These are phyloP conservation scores for Chenopodium album DNA, from an alignment of 148 eudicot species.

Conservation along the genomic window DNA sequence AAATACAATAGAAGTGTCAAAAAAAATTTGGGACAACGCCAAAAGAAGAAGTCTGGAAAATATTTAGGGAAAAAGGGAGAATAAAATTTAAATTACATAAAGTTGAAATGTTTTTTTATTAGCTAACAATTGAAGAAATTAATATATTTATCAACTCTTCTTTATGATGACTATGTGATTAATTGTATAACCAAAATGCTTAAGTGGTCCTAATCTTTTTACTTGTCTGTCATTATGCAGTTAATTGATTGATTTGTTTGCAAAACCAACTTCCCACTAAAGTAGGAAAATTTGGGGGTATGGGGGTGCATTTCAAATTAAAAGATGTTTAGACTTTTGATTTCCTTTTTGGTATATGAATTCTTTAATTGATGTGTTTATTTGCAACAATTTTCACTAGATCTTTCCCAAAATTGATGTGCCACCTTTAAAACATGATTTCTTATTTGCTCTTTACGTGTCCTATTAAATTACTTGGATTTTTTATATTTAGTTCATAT, in stretches of 20 bases:
- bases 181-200: slow-evolving; percentile 3
- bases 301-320: background rate
- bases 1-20: too few relatives aligned
- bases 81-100: background rate
- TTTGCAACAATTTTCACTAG: background rate
- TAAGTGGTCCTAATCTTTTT: background rate
- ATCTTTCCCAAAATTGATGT: slow-evolving; percentile 13
- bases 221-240: slow-evolving; percentile 13
- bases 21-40: too few relatives aligned
- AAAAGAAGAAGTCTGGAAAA: too few relatives aligned
- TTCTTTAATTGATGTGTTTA: slow-evolving; percentile 3
- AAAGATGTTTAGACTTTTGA: slow-evolving; percentile 2
- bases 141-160: slow-evolving; percentile 9
- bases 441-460: slow-evolving; percentile 5
- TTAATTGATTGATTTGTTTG: slow-evolving; percentile 18
- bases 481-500: slow-evolving; percentile 2
- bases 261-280: slow-evolving; percentile 18
- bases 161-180: slow-evolving; percentile 2
- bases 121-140: background rate
- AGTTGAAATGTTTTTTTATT: too few relatives aligned
- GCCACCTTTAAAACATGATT: background rate
- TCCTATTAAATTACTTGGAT: slow-evolving; percentile 13
- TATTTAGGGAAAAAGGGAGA: background rate
- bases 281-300: background rate
- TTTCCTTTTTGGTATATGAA: background rate